Evolutionary conservation across 805 yeast genomes (phyloP).

Genomic region (Candida quercuum): DNA sequence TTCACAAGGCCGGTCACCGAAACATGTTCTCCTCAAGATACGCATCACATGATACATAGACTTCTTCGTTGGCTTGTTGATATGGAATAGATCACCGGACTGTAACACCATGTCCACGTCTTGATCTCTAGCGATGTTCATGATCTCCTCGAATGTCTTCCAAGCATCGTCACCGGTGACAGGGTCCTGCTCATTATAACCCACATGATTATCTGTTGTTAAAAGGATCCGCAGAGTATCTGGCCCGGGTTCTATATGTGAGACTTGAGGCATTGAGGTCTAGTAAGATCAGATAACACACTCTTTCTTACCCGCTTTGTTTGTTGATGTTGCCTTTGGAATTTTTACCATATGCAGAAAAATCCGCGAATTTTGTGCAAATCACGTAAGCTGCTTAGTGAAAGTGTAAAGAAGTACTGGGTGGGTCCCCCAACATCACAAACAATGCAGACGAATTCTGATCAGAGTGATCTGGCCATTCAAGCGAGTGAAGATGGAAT

Average conservation of each 20-base stretch:
- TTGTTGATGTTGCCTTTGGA: too few species aligned
- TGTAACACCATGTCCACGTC: constrained; percentile 89
- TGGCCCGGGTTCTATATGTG: constrained; percentile 41
- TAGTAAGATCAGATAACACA: too few species aligned
- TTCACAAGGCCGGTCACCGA: constrained; percentile 86
- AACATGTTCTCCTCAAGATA: constrained; percentile 61
- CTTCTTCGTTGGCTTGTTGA: constrained; percentile 83
- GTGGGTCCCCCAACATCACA: too few species aligned
- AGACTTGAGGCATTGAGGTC: constrained; percentile 31
- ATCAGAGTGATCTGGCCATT: too few species aligned
- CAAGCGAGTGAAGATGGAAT: too few species aligned
- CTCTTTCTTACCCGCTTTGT: too few species aligned
- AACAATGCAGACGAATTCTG: too few species aligned
- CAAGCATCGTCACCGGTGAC: constrained; percentile 88
- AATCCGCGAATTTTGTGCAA: too few species aligned
- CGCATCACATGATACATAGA: constrained; percentile 80
- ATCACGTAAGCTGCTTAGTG: too few species aligned
- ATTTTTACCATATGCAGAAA: too few species aligned
- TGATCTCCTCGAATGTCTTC: constrained; percentile 80
- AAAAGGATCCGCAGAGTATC: constrained; percentile 73
- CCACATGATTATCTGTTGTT: constrained; percentile 96
- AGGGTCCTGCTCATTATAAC: constrained; percentile 85
- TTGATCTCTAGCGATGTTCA: constrained; percentile 57
- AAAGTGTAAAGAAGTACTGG: too few species aligned
- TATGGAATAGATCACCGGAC: constrained; percentile 90